Base-by-base conservation (phyloP, 768 basidiomycete species). In the Phylloporus arenicola region DNA sequence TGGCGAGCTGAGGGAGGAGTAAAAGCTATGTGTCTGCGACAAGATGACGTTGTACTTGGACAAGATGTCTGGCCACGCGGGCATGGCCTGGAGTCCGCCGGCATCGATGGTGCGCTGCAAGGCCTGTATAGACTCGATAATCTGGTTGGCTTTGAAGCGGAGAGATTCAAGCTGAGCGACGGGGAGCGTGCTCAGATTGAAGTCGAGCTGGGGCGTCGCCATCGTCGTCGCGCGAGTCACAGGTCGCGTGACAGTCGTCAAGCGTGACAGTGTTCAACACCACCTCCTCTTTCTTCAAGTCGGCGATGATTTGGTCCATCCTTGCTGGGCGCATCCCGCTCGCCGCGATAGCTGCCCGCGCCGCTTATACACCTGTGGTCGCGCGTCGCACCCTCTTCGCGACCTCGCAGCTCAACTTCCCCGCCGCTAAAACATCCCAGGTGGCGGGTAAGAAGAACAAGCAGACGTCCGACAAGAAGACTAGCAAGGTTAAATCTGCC, bases 21-120 rank as follows among this genome's bases (percentile, higher is more conserved):
- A 84, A 58, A 92, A 82, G 57, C 76, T 85, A 62, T 88, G 86
- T 0, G 87, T 88, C 60, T 92, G 90, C 0, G 87, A 88, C 48
- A 92, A 77, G 24, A 92, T 76, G 55, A 88, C 77, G 57, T 84
- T 90, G 78, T 91, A 92, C 72, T 90, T 91, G 13, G 84, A 82
- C 47, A 92, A 75, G 48, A 92, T 80, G 60, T 92, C 89, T 3
- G 89, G 90, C 90, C 90, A 92, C 8, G 86, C 68, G 3, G 84
- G 82, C 82, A 90, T 88, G n/a, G 63, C 72, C 33, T 69, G 70
- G 39, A 24, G 47, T 33, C 47, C 47, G 11, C 47, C 40, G 1
- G 71, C 73, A 47, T 87, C 83, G 57, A 90, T 72, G 7, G 79
- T 83, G 46, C 78, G 73, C 49, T 83, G 82, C 9, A 90, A 72